Conservation (phyloP, 2,329 filamentous ascomycete species). For the Sporothrix phasma region DNA sequence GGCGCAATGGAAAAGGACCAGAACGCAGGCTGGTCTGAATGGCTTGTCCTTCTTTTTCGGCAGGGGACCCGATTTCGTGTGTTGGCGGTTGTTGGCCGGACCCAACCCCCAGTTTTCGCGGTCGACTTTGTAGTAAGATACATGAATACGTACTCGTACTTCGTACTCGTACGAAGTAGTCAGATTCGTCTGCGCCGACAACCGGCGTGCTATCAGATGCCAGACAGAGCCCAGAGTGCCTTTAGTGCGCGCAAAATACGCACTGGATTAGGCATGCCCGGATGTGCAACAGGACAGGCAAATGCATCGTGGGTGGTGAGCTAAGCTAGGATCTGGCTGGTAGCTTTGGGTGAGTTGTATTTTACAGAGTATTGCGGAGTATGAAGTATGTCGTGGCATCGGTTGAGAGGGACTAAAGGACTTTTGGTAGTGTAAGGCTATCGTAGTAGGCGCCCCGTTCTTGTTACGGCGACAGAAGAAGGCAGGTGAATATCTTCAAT, state of each 20-base stretch:
- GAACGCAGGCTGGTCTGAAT: neutral
- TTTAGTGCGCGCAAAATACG: constrained; percentile 9
- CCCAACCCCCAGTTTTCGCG: neutral
- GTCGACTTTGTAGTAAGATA: no score
- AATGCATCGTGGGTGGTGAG: neutral
- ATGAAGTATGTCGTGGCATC: no score
- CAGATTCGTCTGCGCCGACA: neutral
- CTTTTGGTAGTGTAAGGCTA: neutral
- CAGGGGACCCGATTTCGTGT: neutral
- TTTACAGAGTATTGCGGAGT: no score
- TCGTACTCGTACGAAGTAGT: no score
- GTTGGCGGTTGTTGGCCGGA: neutral
- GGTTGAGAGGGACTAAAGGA: no score
- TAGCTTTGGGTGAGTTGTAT: no score
- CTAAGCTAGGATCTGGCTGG: neutral
- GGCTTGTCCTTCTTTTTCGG: neutral
- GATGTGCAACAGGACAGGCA: neutral
- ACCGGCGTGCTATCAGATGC: neutral
- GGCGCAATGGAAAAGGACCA: constrained; percentile 2
- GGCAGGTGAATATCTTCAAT: constrained; percentile 1
- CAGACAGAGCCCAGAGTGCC: neutral
- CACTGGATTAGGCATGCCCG: constrained; percentile 11
- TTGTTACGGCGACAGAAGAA: neutral
- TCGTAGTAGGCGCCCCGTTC: neutral
- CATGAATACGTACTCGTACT: no score